Percentiles rank a stretch among this genome's conserved stretches.
Conservation (phyloP, 2,329 filamentous ascomycete species). For the Alternaria postmessia region DNA sequence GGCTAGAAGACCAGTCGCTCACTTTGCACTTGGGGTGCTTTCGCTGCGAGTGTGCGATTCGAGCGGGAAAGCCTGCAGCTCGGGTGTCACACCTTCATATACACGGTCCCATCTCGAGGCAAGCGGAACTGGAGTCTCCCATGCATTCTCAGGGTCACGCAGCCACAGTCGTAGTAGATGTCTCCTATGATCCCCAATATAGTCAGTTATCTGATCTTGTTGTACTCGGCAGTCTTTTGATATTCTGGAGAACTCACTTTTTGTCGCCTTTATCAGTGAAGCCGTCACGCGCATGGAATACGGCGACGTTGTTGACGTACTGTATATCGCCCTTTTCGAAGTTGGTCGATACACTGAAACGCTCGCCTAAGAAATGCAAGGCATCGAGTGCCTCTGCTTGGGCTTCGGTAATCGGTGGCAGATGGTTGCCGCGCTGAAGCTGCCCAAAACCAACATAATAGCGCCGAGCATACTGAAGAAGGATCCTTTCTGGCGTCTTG, state of each 20-base stretch:
- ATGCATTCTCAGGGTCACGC: conserved; percentile 57
- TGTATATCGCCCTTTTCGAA: conserved; percentile 57
- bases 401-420: conserved; percentile 62
- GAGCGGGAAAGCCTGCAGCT: conserved; percentile 64
- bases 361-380: conserved; percentile 55
- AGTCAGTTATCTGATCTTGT: conserved; percentile 38
- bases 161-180: conserved; percentile 60
- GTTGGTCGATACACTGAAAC: conserved; percentile 48
- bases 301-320: conserved; percentile 61
- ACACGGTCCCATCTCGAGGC: conserved; percentile 59
- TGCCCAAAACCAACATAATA: conserved; percentile 61
- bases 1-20: not conserved
- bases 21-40: conserved; percentile 4
- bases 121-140: conserved; percentile 54
- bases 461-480: conserved; percentile 51
- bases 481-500: conserved; percentile 55
- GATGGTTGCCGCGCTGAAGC: conserved; percentile 61
- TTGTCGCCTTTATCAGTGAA: conserved; percentile 44
- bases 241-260: not conserved
- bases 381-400: conserved; percentile 57
- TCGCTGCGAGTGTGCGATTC: conserved; percentile 50
- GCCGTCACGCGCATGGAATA: conserved; percentile 60
- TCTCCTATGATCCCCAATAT: conserved; percentile 45
- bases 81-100: conserved; percentile 61
- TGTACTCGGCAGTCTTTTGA: not conserved